phyloP scores from a whole-genome alignment of 106 monocot species.

The Dactylorhiza incarnata region DNA sequence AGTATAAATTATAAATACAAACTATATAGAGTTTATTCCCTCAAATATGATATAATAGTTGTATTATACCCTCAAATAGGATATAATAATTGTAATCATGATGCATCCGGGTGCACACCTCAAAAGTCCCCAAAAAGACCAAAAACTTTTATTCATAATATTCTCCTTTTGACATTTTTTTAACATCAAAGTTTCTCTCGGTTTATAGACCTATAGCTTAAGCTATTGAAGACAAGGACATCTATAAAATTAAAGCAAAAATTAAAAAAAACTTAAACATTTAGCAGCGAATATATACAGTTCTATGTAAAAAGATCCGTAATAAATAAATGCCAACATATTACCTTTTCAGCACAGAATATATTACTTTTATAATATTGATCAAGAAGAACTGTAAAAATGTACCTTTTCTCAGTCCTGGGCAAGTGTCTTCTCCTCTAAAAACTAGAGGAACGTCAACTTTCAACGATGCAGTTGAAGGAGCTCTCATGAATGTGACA shows the following conservation, averaged over 20 bases:
- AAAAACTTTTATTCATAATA: too few relatives aligned
- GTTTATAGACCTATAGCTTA: background rate
- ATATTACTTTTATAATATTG: background rate
- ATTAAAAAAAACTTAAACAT: background rate
- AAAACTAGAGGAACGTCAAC: constrained; percentile 90
- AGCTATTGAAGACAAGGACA: background rate
- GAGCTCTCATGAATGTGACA: constrained; percentile 90
- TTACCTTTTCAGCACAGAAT: background rate
- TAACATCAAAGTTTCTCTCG: too few relatives aligned
- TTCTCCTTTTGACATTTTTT: too few relatives aligned
- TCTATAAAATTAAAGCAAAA: background rate
- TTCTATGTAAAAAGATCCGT: background rate
- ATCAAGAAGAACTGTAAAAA: background rate
- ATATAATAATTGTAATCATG: too few relatives aligned
- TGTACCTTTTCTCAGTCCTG: constrained; percentile 86
- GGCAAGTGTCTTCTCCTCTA: constrained; percentile 84
- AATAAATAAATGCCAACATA: background rate
- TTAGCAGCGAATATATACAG: background rate
- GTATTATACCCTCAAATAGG: too few relatives aligned
- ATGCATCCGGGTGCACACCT: too few relatives aligned
- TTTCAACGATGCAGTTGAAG: constrained; percentile 64
- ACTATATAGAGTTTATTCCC: too few relatives aligned
- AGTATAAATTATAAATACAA: too few relatives aligned
- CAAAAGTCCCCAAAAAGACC: too few relatives aligned
- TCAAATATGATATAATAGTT: too few relatives aligned